Conservation (phyloP, 148 eudicot genomes). For the Spergularia bocconei region DNA sequence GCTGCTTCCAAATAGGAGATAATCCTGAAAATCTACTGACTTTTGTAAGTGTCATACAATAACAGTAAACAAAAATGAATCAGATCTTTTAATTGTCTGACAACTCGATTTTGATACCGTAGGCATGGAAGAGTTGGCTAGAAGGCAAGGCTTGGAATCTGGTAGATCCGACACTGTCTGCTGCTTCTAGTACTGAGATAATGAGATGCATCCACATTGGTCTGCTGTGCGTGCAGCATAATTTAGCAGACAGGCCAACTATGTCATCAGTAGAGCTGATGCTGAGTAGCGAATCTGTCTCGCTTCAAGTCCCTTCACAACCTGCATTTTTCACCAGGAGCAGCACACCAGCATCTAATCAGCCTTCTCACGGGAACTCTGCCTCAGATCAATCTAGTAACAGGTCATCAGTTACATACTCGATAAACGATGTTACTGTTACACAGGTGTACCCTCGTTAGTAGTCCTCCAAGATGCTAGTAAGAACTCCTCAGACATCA, state of each 20-base stretch:
- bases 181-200: slow-evolving; percentile 28
- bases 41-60: slow-evolving; percentile 21
- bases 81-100: not conserved
- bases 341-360: not conserved
- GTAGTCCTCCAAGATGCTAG: not conserved
- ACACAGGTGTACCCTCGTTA: slow-evolving; percentile 24
- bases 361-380: not conserved
- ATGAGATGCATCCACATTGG: slow-evolving; percentile 48
- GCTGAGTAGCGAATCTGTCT: slow-evolving; percentile 33
- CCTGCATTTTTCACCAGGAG: slow-evolving; percentile 28
- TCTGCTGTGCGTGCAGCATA: slow-evolving; percentile 43
- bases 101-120: not conserved
- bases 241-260: slow-evolving; percentile 34
- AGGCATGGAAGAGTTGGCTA: slow-evolving; percentile 32
- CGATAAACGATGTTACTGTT: slow-evolving; percentile 24
- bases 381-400: slow-evolving; percentile 5
- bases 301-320: slow-evolving; percentile 30
- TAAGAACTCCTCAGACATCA: not conserved
- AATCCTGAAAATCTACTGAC: slow-evolving; percentile 27
- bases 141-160: slow-evolving; percentile 24
- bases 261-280: slow-evolving; percentile 39
- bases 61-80: not conserved
- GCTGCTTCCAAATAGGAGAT: slow-evolving; percentile 19
- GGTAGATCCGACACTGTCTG: slow-evolving; percentile 24
- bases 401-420: slow-evolving; percentile 5